A percentile compares a stretch with the other conserved stretches of the same genome.
These are phyloP conservation scores for Penicillium diatomitis DNA, from an alignment of 495 filamentous ascomycete species.

Conservation along the genomic window DNA sequence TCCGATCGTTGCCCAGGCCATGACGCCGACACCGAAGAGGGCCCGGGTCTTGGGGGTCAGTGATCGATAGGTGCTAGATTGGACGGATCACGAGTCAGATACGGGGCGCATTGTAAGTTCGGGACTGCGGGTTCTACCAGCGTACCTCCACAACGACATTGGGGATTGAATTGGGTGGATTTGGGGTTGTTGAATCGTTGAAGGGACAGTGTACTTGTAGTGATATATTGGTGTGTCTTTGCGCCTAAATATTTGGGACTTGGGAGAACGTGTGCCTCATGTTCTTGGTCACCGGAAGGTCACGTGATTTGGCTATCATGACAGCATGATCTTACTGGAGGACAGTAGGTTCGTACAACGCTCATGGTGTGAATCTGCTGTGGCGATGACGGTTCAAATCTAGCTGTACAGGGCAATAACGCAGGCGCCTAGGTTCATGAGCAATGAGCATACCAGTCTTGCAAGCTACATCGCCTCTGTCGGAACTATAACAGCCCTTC, in stretches of 20 bases:
- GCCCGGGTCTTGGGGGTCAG: constrained; percentile 54
- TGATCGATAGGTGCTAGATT: constrained; percentile 46
- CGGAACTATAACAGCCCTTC: too few species aligned
- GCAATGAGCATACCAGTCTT: too few species aligned
- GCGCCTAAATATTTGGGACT: not conserved
- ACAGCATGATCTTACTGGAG: not conserved
- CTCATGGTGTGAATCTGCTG: too few species aligned
- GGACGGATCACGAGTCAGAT: constrained; percentile 3
- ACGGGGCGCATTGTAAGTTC: not conserved
- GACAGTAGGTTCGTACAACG: too few species aligned
- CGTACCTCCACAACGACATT: constrained; percentile 37
- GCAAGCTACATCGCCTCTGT: too few species aligned
- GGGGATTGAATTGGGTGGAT: not conserved
- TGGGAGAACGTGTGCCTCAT: not conserved
- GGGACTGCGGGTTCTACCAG: not conserved
- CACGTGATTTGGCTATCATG: not conserved
- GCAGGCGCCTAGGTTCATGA: too few species aligned
- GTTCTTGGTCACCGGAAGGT: too few species aligned
- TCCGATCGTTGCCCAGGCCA: constrained; percentile 55
- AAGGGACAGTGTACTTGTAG: too few species aligned
- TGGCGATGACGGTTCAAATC: too few species aligned
- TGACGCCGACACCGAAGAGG: constrained; percentile 53
- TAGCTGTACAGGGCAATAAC: too few species aligned
- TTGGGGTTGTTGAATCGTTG: not conserved
- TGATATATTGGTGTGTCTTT: not conserved